Conservation (phyloP, 495 filamentous ascomycete species). For the Xylaria palmicola region DNA sequence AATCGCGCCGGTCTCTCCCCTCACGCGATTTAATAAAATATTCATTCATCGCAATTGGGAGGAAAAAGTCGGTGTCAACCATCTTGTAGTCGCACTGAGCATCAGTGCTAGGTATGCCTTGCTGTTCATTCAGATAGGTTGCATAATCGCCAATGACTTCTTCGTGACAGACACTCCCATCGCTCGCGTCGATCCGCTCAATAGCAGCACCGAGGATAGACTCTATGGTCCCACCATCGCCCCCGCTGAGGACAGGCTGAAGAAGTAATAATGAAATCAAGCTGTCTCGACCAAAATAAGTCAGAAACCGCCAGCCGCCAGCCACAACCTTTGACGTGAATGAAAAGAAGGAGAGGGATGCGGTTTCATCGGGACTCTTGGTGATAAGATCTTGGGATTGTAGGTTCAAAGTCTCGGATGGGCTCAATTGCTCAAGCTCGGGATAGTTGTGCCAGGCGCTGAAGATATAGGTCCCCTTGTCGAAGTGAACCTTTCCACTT, state of each 20-base stretch:
- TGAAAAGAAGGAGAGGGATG: slow-evolving; percentile 60
- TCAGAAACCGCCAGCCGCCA: slow-evolving; percentile 66
- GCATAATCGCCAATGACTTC: slow-evolving; percentile 68
- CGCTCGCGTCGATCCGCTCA: slow-evolving; percentile 57
- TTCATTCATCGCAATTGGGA: slow-evolving; percentile 55
- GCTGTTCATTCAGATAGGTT: slow-evolving; percentile 55
- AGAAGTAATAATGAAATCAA: slow-evolving; percentile 60
- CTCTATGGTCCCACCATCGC: slow-evolving; percentile 56
- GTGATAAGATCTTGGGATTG: slow-evolving; percentile 45
- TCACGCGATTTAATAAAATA: slow-evolving; percentile 54
- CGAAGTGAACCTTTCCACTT: slow-evolving; percentile 46
- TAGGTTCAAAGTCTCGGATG: slow-evolving; percentile 49
- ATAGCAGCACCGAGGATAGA: slow-evolving; percentile 60
- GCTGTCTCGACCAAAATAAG: slow-evolving; percentile 65
- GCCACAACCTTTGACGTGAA: slow-evolving; percentile 62
- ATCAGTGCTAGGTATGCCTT: slow-evolving; percentile 52
- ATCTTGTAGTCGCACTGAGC: slow-evolving; percentile 62
- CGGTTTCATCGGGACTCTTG: slow-evolving; percentile 44
- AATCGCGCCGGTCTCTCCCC: slow-evolving; percentile 39
- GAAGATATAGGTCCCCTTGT: slow-evolving; percentile 55
- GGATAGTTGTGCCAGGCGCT: slow-evolving; percentile 61
- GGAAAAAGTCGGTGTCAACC: slow-evolving; percentile 65
- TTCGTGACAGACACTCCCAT: slow-evolving; percentile 63
- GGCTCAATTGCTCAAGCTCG: slow-evolving; percentile 53
- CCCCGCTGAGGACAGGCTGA: slow-evolving; percentile 56